phyloP scores from a whole-genome alignment of 208 protist genomes.

The Trypanosoma vivax region DNA sequence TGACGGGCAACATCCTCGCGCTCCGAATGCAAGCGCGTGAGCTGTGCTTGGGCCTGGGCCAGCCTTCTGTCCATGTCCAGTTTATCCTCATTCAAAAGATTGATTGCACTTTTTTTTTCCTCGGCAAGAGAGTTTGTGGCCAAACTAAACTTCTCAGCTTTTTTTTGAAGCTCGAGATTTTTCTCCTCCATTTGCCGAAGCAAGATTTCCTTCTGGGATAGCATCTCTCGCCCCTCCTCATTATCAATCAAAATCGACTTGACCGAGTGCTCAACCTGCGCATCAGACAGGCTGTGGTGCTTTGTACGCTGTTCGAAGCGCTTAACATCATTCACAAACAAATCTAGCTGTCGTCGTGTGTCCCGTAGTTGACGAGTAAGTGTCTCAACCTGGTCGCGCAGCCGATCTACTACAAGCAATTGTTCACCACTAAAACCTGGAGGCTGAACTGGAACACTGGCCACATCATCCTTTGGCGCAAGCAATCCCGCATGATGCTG shows the following conservation, averaged over 20 bases:
- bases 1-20: slow-evolving; percentile 42
- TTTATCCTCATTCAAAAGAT: slow-evolving; percentile 36
- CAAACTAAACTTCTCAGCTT: slow-evolving; percentile 37
- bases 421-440: slow-evolving; percentile 59
- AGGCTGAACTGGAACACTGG: neutral
- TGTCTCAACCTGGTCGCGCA: slow-evolving; percentile 60
- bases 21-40: slow-evolving; percentile 39
- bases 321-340: slow-evolving; percentile 38
- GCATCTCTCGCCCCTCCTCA: slow-evolving; percentile 26
- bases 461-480: neutral
- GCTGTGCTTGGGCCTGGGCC: slow-evolving; percentile 32
- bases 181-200: slow-evolving; percentile 37
- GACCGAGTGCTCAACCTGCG: slow-evolving; percentile 61
- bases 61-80: slow-evolving; percentile 57
- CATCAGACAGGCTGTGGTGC: slow-evolving; percentile 38
- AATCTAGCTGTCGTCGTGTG: slow-evolving; percentile 39
- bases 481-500: neutral
- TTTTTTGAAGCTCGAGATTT: slow-evolving; percentile 43
- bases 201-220: slow-evolving; percentile 34
- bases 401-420: slow-evolving; percentile 50
- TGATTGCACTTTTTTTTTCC: slow-evolving; percentile 34
- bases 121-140: slow-evolving; percentile 37
- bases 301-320: slow-evolving; percentile 22
- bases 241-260: slow-evolving; percentile 49
- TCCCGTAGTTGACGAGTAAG: slow-evolving; percentile 61